These are phyloP conservation scores for Pachysandra terminalis DNA, from an alignment of 164 flowering plant species.

Conservation along the genomic window DNA sequence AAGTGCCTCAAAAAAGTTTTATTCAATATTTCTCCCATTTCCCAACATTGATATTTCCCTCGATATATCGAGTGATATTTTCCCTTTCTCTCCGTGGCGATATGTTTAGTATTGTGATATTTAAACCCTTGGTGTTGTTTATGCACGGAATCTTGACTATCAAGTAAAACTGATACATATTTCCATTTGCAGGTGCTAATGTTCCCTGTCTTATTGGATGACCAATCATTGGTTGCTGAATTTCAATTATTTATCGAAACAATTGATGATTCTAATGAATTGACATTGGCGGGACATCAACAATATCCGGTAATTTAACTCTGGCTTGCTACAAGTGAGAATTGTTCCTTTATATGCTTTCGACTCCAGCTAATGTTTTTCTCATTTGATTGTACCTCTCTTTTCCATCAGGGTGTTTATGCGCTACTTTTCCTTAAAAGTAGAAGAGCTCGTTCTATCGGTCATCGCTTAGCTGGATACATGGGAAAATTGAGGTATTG, in stretches of 20 bases:
- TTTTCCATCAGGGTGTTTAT: conserved; percentile 72
- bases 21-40: too few species aligned
- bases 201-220: conserved; percentile 79
- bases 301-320: conserved; percentile 71
- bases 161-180: neutral
- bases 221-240: conserved; percentile 60
- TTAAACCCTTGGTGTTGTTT: neutral
- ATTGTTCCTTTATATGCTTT: neutral
- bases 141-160: neutral
- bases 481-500: conserved; percentile 84
- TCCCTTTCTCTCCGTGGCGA: too few species aligned
- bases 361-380: neutral
- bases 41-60: too few species aligned
- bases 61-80: too few species aligned
- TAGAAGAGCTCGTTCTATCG: conserved; percentile 72
- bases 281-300: conserved; percentile 72
- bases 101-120: neutral
- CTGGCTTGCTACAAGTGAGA: neutral
- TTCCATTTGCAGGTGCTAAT: conserved; percentile 60
- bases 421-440: conserved; percentile 79
- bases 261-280: conserved; percentile 72
- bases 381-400: neutral
- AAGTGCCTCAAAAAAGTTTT: too few species aligned
- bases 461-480: conserved; percentile 69
- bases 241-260: conserved; percentile 83